Evolutionary conservation across 345 rosid species (phyloP), one percentile per base, ranked within the genome.

Genomic region (Camelina laxa): DNA sequence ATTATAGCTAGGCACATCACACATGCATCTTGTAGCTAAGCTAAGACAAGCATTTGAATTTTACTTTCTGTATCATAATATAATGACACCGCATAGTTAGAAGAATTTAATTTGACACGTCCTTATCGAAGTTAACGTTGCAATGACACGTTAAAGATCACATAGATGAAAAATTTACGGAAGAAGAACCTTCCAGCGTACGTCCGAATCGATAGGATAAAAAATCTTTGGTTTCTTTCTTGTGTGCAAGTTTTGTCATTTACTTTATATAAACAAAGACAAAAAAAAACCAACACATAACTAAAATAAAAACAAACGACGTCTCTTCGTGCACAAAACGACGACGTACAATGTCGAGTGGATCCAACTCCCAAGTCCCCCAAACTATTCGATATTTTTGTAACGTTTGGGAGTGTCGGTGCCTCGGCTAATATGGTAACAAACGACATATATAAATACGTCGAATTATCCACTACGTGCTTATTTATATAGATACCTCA

Each of bases 51-150:
- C 41, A 36, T 36, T 36, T 36, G 7, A 6, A 33, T 36, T 36
- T 36, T 12, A 2, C 12, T 19, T 19, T 13, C 15, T 20, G 12
- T 19, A 65, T 35, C 42, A 13, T 24, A 15, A 47, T 30, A 57
- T 47, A 12, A 38, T 38, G 51, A 47, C 72, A 74, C 22, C 24
- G 45, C 50, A 57, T 48, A 48, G 33, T 48, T 48, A 36, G 53
- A 66, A 66, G 21, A 58, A 22, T 16, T 31, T 41, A 68, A 19
- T 20, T 44, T 62, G 75, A 60, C 48, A 76, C 42, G 69, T 76
- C 80, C 69, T 58, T 31, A 35, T 69, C 70, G 53, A 54, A 61
- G 35, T 5, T 69, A 76, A 69, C 75, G 75, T 76, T 76, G 79
- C 67, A 66, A 7, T 58, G 67, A 16, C 60, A 58, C 78, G 60